Evolutionary conservation across 2,329 filamentous ascomycete genomes (phyloP), one percentile per base, ranked within the genome.

Genomic region (Talaromyces sp.): DNA sequence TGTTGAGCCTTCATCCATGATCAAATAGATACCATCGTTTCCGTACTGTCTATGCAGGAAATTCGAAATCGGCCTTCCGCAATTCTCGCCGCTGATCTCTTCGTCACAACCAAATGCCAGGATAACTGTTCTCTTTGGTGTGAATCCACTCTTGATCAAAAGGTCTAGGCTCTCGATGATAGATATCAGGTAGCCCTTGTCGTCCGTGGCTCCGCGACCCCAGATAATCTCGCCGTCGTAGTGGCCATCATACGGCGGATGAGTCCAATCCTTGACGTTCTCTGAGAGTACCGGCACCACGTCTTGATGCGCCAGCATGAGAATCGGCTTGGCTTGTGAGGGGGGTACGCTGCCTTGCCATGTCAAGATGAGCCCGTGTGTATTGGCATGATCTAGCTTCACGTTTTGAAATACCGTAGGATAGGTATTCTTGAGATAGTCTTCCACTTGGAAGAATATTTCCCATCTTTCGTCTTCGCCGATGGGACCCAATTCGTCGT

Each of bases 81-180:
- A 86, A n/a, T 83, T 78, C 19, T 73, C 76, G 7, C 85, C 84
- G n/a, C 81, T 82, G 58, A 81, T 84, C 70, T 89, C 86, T 65
- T 89, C 86, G 61, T 89, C 86, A 62, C 87, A 89, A 0, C 86
- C 86, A 65, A 88, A 86, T 1, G 83, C 84, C 8, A 88, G 67
- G 4, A 88, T 69, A 4, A 88, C 75, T 0, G 84, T 86, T 54
- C 86, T 78, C 61, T 75, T 79, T 0, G 85, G 86, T 0, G 73
- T 66, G 76, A 81, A 88, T 2, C 73, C 65, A 39, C 83, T 77
- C 0, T 76, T 72, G 15, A 88, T 72, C 0, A 87, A 73, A 0
- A 79, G 72, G 66, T 88, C 86, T 2, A 85, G 68, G 0, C 78
- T 79, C 58, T 82, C 84, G 59, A 85, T 69, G 2, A 83, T 72